A percentile compares a stretch with the other conserved stretches of the same genome.
Conservation (phyloP, 163 green algal species). For the Picocystis sp. region DNA sequence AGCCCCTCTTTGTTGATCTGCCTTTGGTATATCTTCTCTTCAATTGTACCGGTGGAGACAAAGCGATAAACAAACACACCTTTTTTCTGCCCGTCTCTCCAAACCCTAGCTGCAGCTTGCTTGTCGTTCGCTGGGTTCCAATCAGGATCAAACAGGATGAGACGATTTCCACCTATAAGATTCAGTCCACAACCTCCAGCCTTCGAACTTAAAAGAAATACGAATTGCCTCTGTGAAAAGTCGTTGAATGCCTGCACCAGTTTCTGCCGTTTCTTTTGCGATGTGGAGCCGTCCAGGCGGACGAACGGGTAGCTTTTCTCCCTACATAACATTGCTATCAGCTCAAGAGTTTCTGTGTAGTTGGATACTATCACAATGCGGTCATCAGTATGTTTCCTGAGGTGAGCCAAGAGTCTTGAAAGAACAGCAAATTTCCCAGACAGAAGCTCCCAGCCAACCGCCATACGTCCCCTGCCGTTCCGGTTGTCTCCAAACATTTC, state of each 20-base stretch:
- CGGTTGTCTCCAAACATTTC: constrained; percentile 50
- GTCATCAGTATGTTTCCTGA: constrained; percentile 66
- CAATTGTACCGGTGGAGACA: constrained; percentile 82
- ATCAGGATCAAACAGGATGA: constrained; percentile 91
- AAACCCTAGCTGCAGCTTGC: constrained; percentile 62
- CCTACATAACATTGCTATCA: constrained; percentile 71
- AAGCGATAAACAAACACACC: constrained; percentile 94
- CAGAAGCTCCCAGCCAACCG: constrained; percentile 48
- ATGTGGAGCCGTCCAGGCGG: constrained; percentile 76
- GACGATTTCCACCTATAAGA: constrained; percentile 82
- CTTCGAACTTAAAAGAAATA: constrained; percentile 91
- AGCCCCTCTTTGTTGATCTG: constrained; percentile 86
- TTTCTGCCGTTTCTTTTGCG: constrained; percentile 84
- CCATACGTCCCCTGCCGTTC: constrained; percentile 21
- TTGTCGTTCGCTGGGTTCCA: constrained; percentile 90
- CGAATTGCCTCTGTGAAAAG: constrained; percentile 57
- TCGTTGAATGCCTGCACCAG: constrained; percentile 91
- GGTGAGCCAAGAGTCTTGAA: constrained; percentile 59
- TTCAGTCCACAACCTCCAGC: constrained; percentile 94
- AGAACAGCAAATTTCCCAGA: constrained; percentile 85
- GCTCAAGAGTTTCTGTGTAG: constrained; percentile 96
- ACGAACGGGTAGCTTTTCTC: constrained; percentile 71
- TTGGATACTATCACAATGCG: constrained; percentile 75
- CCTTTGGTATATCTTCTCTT: constrained; percentile 98
- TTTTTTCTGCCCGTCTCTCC: constrained; percentile 94